Evolutionary conservation across 768 basidiomycete species (phyloP), one percentile per base, ranked within the genome.

Genomic region (Suillus paluster): DNA sequence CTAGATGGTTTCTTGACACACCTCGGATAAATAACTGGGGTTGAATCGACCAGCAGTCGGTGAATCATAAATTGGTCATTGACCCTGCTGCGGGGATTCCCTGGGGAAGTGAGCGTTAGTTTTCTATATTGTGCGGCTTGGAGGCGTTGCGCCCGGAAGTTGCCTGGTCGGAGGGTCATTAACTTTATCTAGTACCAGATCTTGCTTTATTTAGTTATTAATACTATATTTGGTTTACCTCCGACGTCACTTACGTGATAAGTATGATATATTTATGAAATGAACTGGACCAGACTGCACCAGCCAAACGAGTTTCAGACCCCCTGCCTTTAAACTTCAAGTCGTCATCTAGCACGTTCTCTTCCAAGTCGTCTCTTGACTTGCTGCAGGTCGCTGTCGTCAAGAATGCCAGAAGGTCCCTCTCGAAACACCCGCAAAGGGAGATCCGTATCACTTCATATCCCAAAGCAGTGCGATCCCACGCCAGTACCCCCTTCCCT

Each of bases 401-500:
- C 38, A 5, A 27, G 11, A 17, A 55, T 55, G 54, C 27, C 54
- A 17, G 17, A 27, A 10, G 9, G 9, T 38, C 21, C 4, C 53
- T 25, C 53, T 36, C 54, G 6, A 27, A 55, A 39, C 17, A 55
- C 36, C 5, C 33, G 57, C 25, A 66, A 59, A 53, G 68, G 48
- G 55, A 67, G 75, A 34, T 67, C 74, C 1, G 48, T 61, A 9
- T 36, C 67, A 8, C 62, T 75, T 30, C 55, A 61, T 3, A 49
- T 64, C 39, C 50, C 62, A 39, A 65, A 53, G 25, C 77, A 71
- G 44, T 70, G 75, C 5, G 74, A 76, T 33, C 68, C 77, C 54
- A 66, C 77, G n/a, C 87, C 85, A 36, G 79, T 88, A 2, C 87
- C 87, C 0, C 87, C 87, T 5, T 83, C 86, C 0, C 80, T 89